A percentile compares a stretch with the other conserved stretches of the same genome.
These are phyloP conservation scores for Corinectria fuckeliana DNA, from an alignment of 2,329 filamentous ascomycete genomes.

Conservation along the genomic window DNA sequence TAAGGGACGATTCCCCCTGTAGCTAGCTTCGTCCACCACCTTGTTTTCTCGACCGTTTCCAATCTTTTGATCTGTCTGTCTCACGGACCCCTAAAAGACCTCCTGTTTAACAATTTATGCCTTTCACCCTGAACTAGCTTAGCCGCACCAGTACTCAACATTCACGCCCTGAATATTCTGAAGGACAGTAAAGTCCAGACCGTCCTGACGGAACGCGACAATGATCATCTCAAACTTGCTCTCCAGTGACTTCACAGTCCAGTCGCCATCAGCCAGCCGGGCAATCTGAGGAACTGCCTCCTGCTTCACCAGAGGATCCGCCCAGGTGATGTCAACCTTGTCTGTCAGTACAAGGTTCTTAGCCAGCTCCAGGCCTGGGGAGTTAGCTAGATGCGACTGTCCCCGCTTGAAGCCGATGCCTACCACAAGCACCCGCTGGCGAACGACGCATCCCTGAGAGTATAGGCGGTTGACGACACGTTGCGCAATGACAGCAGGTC, in stretches of 20 bases:
- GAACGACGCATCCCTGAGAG: slow-evolving; percentile 8
- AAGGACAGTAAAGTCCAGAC: slow-evolving; percentile 50
- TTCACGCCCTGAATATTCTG: slow-evolving; percentile 42
- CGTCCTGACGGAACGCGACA: slow-evolving; percentile 50
- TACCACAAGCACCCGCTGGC: slow-evolving; percentile 50
- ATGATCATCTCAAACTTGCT: slow-evolving; percentile 51
- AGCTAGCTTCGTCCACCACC: too few relatives aligned
- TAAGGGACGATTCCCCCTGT: too few relatives aligned
- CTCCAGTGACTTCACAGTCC: slow-evolving; percentile 47
- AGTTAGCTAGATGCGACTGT: slow-evolving; percentile 55
- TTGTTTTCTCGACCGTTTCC: too few relatives aligned
- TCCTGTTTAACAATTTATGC: too few relatives aligned
- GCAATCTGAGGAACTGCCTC: slow-evolving; percentile 48
- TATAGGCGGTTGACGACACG: slow-evolving; percentile 44
- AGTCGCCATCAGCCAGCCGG: slow-evolving; percentile 46
- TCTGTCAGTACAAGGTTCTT: slow-evolving; percentile 45
- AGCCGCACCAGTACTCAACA: slow-evolving; percentile 50
- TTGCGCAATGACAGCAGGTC: slow-evolving; percentile 50
- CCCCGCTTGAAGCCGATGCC: slow-evolving; percentile 59
- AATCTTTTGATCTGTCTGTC: too few relatives aligned
- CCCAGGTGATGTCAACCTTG: slow-evolving; percentile 51
- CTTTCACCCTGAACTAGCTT: too few relatives aligned
- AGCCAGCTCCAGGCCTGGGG: slow-evolving; percentile 53
- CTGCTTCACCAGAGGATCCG: slow-evolving; percentile 52
- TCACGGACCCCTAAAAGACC: too few relatives aligned